Base-by-base conservation (phyloP, 2,329 filamentous ascomycete genomes). In the Tolypocladium ophioglossoides region DNA sequence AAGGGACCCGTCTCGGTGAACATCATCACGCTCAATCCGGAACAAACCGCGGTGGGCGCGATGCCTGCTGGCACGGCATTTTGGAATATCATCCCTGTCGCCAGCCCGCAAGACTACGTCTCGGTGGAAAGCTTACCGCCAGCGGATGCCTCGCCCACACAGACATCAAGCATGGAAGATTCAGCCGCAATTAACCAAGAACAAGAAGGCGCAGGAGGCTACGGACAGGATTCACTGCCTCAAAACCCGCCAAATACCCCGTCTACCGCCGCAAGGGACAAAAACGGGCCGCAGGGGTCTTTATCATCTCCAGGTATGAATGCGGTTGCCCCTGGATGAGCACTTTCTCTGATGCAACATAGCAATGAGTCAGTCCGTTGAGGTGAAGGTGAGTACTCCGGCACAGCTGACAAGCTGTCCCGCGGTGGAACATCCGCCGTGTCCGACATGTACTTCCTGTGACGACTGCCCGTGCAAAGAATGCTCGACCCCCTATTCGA, bases 371-470 rank as follows among this genome's bases (percentile, higher is more conserved):
- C 44, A 32, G 27, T n/a, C 44, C 44, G 16, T n/a, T 20, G 18
- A 44, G 11, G 22, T 51, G 27, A 30, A 37, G 41, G 34, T 14
- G 20, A 20, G 27, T 24, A 16, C 27, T 48, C 16, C 39, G 24
- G 16, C 35, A 8, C 51, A 41, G 2, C 38, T 48, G 22, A 38
- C 56, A 3, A 48, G 32, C 34, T 52, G 39, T 20, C 41, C 54
- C 37, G 22, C 40, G 9, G 22, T 54, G 18, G 50, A 54, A 39
- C 37, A 41, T 16, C 20, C 54, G 18, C 24, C 52, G 11, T 61
- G 59, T 48, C 55, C 57, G 24, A 52, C 55, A 2, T 64, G 58
- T 24, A 61, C 61, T 16, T 51, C 56, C 14, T 64, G 61, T 40
- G 57, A 59, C 3, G 52, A 49, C 11, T 56, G 55, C 30, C 44